Conservation (phyloP, 768 basidiomycete species). For the Termitomyces sp. region DNA sequence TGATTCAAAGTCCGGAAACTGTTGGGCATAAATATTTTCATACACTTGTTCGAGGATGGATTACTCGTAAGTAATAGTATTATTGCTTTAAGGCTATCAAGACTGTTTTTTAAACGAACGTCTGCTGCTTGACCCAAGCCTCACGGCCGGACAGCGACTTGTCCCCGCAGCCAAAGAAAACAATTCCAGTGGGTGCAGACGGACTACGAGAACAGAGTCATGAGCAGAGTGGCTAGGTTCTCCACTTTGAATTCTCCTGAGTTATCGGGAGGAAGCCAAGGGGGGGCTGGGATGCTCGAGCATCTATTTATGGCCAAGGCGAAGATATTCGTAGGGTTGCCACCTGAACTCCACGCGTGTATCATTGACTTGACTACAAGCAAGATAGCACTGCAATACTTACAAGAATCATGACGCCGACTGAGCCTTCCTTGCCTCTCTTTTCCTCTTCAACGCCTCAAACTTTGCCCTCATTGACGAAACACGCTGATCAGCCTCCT, state of each 20-base stretch:
- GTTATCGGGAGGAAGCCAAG: background rate
- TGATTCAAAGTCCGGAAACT: too few relatives aligned
- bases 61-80: background rate
- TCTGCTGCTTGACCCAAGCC: background rate
- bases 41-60: too few relatives aligned
- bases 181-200: too few relatives aligned
- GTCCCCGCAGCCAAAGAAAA: too few relatives aligned
- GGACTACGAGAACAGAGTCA: background rate
- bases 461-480: slow-evolving; percentile 56
- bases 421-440: slow-evolving; percentile 18
- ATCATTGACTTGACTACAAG: background rate
- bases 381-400: background rate
- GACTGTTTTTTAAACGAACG: too few relatives aligned
- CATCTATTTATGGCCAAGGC: background rate
- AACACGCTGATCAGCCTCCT: slow-evolving; percentile 81
- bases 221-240: background rate
- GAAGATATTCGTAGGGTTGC: background rate
- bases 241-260: background rate
- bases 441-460: slow-evolving; percentile 45
- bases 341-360: background rate
- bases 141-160: background rate
- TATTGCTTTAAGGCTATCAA: background rate
- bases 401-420: background rate
- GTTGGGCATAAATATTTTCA: too few relatives aligned
- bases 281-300: background rate